Conservation (phyloP, 306 rosid genomes). For the Phaseolus lunatus region DNA sequence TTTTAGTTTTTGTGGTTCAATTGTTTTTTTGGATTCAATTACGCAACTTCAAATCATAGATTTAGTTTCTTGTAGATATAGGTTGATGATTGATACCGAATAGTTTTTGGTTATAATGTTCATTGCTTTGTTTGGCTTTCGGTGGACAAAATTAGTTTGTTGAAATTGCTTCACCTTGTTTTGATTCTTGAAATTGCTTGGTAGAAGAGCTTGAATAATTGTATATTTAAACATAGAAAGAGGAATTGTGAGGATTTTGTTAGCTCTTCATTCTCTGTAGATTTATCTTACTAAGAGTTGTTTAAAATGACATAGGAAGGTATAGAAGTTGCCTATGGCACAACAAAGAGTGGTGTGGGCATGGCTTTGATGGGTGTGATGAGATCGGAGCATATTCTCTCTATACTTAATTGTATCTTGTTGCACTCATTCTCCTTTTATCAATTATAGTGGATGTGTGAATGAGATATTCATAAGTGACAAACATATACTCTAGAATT, state of each 20-base stretch:
- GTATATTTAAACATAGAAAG: neutral
- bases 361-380: conserved; percentile 94
- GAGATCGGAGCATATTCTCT: conserved; percentile 95
- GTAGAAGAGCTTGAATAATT: neutral
- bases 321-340: conserved; percentile 94
- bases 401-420: no score
- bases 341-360: conserved; percentile 90
- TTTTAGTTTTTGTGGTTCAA: conserved; percentile 18
- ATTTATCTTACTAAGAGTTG: conserved; percentile 8
- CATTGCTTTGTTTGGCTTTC: neutral
- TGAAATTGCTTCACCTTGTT: neutral
- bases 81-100: neutral
- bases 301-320: conserved; percentile 55
- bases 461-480: no score
- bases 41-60: neutral
- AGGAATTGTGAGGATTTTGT: neutral
- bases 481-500: no score
- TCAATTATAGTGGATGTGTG: no score
- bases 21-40: conserved; percentile 14
- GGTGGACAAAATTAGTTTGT: neutral
- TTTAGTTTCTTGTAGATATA: conserved; percentile 2
- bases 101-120: conserved; percentile 11
- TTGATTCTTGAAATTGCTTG: conserved; percentile 5
- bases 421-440: no score
- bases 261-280: neutral